A percentile compares a stretch with the other conserved stretches of the same genome.
Evolutionary conservation across 371 early-diverging fungal genomes (phyloP).

Genomic region (Phascolomyces articulosus): DNA sequence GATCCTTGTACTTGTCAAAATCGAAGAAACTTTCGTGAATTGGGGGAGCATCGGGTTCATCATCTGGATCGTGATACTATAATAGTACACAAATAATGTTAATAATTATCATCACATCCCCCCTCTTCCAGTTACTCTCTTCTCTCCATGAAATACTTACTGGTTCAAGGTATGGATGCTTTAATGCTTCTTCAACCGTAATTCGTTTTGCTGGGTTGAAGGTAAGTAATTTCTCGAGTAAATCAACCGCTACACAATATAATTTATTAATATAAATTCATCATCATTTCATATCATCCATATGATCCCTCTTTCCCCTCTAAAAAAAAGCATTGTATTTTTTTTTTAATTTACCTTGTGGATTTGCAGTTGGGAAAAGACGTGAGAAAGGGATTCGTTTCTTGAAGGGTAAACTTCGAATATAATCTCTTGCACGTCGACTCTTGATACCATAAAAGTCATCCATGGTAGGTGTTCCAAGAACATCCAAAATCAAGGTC

Average conservation of each 20-base stretch:
- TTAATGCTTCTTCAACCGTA: conserved; percentile 92
- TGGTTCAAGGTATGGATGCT: conserved; percentile 88
- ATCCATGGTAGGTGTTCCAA: conserved; percentile 96
- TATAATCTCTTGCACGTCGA: conserved; percentile 88
- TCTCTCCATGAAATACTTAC: conserved; percentile 23
- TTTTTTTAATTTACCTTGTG: conserved; percentile 41
- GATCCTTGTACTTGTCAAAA: conserved; percentile 88
- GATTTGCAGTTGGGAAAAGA: conserved; percentile 85
- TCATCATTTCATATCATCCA: not conserved
- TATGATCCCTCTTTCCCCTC: not conserved
- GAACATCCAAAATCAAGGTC: conserved; percentile 94
- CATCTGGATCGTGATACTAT: conserved; percentile 83
- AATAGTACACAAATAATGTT: no score
- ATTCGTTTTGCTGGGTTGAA: conserved; percentile 94
- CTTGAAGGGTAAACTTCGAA: conserved; percentile 89
- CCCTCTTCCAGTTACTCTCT: not conserved
- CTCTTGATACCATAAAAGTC: conserved; percentile 84
- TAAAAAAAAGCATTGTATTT: not conserved
- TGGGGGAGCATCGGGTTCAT: conserved; percentile 80
- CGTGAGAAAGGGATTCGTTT: conserved; percentile 82
- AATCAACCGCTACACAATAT: conserved; percentile 69
- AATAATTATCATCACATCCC: not conserved
- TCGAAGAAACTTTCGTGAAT: conserved; percentile 85
- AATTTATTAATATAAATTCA: not conserved
- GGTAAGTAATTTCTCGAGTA: conserved; percentile 90